These are phyloP conservation scores for Fusarium brachygibbosum DNA, from an alignment of 2,329 filamentous ascomycete species.

Conservation along the genomic window DNA sequence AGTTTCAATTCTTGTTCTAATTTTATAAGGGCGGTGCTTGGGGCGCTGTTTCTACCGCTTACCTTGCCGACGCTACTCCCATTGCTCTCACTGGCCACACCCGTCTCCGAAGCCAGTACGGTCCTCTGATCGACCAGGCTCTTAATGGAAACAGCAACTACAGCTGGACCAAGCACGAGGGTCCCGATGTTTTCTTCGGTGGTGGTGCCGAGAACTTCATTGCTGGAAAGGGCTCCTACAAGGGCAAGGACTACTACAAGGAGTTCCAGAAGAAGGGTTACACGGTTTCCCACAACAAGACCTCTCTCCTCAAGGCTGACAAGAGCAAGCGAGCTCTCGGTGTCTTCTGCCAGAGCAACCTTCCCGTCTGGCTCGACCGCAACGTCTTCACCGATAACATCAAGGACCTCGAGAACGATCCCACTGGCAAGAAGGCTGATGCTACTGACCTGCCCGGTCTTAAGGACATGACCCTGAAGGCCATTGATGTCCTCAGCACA, in stretches of 20 bases:
- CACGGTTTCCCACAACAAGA: conserved; percentile 79
- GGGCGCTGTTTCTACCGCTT: conserved; percentile 83
- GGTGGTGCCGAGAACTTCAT: conserved; percentile 87
- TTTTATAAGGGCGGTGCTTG: conserved; percentile 63
- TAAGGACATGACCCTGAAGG: conserved; percentile 92
- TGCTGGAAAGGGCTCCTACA: conserved; percentile 70
- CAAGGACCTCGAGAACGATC: conserved; percentile 74
- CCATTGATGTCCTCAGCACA: conserved; percentile 80
- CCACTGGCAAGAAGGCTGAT: conserved; percentile 72
- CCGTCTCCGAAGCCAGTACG: conserved; percentile 76
- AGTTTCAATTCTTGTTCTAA: conserved; percentile 25
- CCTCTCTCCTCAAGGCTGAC: conserved; percentile 70
- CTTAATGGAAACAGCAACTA: conserved; percentile 83
- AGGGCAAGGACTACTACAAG: conserved; percentile 83
- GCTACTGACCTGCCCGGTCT: conserved; percentile 84
- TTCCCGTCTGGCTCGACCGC: conserved; percentile 89
- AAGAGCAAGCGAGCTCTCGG: conserved; percentile 76
- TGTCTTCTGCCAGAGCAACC: conserved; percentile 80
- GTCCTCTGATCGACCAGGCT: conserved; percentile 79
- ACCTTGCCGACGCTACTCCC: conserved; percentile 84
- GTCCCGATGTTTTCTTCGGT: conserved; percentile 85
- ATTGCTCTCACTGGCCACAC: conserved; percentile 81
- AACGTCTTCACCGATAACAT: conserved; percentile 84
- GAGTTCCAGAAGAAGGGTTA: conserved; percentile 81
- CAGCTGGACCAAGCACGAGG: conserved; percentile 80